Base-by-base conservation (phyloP, 2,329 filamentous ascomycete genomes). In the Plectosphaerella plurivora region DNA sequence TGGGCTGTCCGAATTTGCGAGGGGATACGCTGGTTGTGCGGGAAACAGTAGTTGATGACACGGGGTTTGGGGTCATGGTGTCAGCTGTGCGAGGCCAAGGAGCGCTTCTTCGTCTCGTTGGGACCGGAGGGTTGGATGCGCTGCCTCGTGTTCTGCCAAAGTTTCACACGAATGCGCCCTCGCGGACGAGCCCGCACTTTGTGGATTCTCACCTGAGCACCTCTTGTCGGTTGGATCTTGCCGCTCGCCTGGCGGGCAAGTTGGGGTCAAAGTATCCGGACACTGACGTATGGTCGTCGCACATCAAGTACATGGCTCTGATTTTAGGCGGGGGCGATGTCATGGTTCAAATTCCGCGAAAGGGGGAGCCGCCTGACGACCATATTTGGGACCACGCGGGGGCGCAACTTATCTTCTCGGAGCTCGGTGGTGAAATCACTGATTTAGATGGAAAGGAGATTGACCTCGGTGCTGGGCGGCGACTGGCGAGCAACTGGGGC, bases 1-100 rank as follows among this genome's bases (percentile, higher is more conserved):
- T 85, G 42, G 83, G 78, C 9, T 85, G 80, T 62, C 83, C 84
- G 10, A 86, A 86, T 57, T 67, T 86, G 24, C 62, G 18, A 10
- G 18, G 16, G 15, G 42, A 22, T 20, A 5, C 24, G n/a, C 70
- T 73, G 9, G 67, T 74, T 10, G 57, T 72, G 28, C 47, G 52
- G 45, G 69, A 72, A 60, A 56, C 60, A 8, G 60, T 56, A 16
- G 60, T 72, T 25, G 69, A 72, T 52, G 51, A 42, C 6, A 51
- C 63, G 5, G 66, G 67, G 11, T 51, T 69, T n/a, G 69, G 69
- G 15, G 55, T 69, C 46, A 67, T 72, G 61, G 60, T 72, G 49
- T 60, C 66, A 0, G 68, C 66, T 10, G 62, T 66, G 37, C 59
- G 56, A 10, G 67, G 66, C 20, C 62, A 63, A 44, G 69, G 69